Conservation (phyloP, 345 rosid species). For the Lepidium aucheri region DNA sequence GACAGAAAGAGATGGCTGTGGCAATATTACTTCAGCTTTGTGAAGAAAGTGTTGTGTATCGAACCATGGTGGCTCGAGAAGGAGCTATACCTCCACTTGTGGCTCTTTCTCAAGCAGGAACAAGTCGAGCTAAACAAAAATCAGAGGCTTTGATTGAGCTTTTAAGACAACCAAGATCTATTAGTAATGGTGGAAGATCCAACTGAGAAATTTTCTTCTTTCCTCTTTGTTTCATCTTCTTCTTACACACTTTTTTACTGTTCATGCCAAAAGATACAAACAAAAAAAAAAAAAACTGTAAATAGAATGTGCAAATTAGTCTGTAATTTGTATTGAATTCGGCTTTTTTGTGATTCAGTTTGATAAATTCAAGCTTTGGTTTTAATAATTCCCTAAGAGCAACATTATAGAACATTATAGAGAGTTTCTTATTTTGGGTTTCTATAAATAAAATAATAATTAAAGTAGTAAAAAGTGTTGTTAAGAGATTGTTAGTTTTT, state of each 20-base stretch:
- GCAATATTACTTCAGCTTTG: constrained; percentile 58
- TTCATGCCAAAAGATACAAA: constrained; percentile 1
- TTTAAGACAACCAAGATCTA: constrained; percentile 88
- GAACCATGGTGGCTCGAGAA: constrained; percentile 81
- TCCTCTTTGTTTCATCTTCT: background rate
- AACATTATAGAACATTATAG: no score
- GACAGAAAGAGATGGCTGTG: constrained; percentile 88
- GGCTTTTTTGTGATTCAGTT: background rate
- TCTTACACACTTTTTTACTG: background rate
- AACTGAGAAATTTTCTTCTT: background rate
- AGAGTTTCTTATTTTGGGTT: no score
- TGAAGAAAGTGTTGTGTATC: constrained; percentile 51
- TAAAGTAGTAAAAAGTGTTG: no score
- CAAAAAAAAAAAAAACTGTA: constrained; percentile 1
- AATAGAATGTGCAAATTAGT: constrained; percentile 16
- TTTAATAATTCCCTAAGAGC: background rate
- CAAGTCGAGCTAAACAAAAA: constrained; percentile 85
- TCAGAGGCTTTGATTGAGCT: constrained; percentile 72
- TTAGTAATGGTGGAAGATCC: constrained; percentile 44
- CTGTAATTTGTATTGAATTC: constrained; percentile 17
- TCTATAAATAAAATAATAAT: no score
- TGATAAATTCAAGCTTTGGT: constrained; percentile 8
- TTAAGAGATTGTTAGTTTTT: no score
- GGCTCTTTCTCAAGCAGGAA: constrained; percentile 71
- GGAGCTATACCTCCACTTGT: constrained; percentile 96